phyloP scores from a whole-genome alignment of 148 eudicot genomes.

The Bassia scoparia region DNA sequence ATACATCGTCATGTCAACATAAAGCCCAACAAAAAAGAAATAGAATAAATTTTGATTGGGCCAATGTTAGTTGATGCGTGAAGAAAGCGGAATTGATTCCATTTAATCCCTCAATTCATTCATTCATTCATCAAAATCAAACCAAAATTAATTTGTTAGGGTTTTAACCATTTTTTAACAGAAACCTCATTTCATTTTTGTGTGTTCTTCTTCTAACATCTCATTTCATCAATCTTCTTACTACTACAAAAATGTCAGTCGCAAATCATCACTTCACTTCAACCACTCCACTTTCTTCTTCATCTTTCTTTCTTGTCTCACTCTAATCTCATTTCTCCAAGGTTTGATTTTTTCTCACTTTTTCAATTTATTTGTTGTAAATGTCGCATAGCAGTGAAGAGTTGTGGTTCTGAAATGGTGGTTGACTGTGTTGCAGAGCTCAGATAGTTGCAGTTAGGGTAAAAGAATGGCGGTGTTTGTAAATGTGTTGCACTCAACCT shows the following conservation, averaged over 20 bases:
- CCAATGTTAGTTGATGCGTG: too few species aligned
- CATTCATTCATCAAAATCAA: too few species aligned
- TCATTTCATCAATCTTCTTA: background rate
- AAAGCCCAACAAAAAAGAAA: too few species aligned
- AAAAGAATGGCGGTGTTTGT: constrained; percentile 17
- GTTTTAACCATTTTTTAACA: too few species aligned
- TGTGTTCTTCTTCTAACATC: background rate
- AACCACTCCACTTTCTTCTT: constrained; percentile 32
- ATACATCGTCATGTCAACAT: too few species aligned
- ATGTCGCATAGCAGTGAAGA: background rate
- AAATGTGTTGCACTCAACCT: constrained; percentile 34
- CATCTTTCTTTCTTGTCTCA: constrained; percentile 29
- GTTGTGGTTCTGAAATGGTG: background rate
- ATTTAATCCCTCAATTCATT: too few species aligned
- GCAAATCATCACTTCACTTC: constrained; percentile 24
- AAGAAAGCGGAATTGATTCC: too few species aligned
- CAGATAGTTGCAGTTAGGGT: constrained; percentile 20
- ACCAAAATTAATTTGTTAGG: too few species aligned
- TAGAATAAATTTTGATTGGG: too few species aligned
- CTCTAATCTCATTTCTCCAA: constrained; percentile 21
- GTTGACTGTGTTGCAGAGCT: constrained; percentile 21
- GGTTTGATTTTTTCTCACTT: constrained; percentile 17
- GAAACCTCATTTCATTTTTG: too few species aligned
- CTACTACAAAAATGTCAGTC: constrained; percentile 21
- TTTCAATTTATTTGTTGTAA: too few species aligned